phyloP scores from a whole-genome alignment of 106 monocot genomes.

The Ottelia alismoides region DNA sequence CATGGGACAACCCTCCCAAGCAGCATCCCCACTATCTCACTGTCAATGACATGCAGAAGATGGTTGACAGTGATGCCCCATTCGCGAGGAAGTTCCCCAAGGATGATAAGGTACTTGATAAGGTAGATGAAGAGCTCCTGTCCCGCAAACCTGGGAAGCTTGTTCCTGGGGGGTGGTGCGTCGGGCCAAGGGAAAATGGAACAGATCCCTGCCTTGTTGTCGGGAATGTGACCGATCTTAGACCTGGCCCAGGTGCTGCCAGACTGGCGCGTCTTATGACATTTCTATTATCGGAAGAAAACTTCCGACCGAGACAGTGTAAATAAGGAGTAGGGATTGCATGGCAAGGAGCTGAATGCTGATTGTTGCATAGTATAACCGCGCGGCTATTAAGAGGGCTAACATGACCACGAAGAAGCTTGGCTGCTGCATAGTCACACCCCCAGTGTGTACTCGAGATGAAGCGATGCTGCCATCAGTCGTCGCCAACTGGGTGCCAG shows the following conservation, averaged over 20 bases:
- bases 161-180: slow-evolving; percentile 7
- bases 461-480: no score
- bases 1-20: no score
- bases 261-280: not conserved
- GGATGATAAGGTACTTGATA: not conserved
- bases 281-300: not conserved
- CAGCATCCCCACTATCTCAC: slow-evolving; percentile 72
- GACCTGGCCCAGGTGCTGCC: not conserved
- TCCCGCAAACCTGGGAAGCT: slow-evolving; percentile 3
- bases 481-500: no score
- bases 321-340: no score
- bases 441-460: no score
- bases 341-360: no score
- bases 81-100: slow-evolving; percentile 8
- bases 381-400: no score
- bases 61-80: slow-evolving; percentile 64
- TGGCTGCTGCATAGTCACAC: no score
- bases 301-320: slow-evolving; percentile 1
- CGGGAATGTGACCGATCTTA: slow-evolving; percentile 1
- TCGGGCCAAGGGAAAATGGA: not conserved
- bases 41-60: slow-evolving; percentile 31
- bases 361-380: no score
- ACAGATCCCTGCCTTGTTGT: slow-evolving; percentile 1
- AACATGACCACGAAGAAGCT: no score
- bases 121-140: slow-evolving; percentile 8